These are phyloP conservation scores for Globisporangium cylindrosporum DNA, from an alignment of 352 stramenopile species.

Conservation along the genomic window DNA sequence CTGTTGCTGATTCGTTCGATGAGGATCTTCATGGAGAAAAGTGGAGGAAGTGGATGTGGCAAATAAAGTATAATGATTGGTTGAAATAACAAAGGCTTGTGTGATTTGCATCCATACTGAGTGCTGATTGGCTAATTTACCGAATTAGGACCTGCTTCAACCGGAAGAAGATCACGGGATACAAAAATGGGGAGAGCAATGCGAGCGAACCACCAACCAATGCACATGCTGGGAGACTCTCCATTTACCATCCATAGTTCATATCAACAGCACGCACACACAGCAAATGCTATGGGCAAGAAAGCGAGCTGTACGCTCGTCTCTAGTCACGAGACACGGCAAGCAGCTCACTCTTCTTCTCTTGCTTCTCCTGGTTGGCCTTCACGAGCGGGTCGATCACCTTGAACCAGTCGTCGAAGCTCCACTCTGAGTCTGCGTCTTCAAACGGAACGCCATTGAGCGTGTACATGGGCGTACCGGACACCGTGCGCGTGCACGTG, in stretches of 20 bases:
- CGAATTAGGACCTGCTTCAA: background rate
- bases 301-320: background rate
- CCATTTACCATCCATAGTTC: background rate
- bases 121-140: constrained; percentile 20
- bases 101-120: background rate
- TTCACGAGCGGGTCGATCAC: constrained; percentile 40
- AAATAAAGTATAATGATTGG: constrained; percentile 19
- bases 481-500: constrained; percentile 65
- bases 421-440: constrained; percentile 38
- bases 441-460: constrained; percentile 73
- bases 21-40: background rate
- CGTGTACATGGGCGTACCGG: constrained; percentile 75
- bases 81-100: background rate
- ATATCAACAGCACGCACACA: no score
- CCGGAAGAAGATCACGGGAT: background rate
- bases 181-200: background rate
- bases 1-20: background rate
- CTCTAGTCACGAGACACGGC: background rate
- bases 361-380: constrained; percentile 21
- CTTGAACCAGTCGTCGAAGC: constrained; percentile 56
- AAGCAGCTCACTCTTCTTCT: background rate
- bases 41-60: background rate
- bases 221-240: background rate
- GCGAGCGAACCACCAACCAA: background rate
- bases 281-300: background rate